Conservation (phyloP, 805 yeast genomes). For the Yarrowia sp. region DNA sequence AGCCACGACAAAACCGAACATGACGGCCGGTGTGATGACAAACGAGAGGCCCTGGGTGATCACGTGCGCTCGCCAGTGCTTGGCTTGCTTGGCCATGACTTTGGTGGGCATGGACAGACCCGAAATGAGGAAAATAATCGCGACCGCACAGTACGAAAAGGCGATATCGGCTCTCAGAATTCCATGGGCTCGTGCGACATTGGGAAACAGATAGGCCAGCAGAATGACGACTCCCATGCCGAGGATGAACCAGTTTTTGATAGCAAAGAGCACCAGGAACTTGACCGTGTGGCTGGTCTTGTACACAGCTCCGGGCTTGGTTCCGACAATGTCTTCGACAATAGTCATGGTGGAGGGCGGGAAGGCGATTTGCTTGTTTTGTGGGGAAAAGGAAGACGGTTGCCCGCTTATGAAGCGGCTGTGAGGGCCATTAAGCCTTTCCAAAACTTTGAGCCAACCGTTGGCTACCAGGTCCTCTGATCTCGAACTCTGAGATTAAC, state of each 20-base stretch:
- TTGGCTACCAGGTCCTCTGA: slow-evolving; percentile 2
- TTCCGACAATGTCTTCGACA: slow-evolving; percentile 10
- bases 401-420: slow-evolving; percentile 5
- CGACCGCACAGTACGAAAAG: slow-evolving; percentile 89
- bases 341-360: background rate
- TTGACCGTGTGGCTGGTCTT: slow-evolving; percentile 15
- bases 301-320: slow-evolving; percentile 13
- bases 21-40: slow-evolving; percentile 70
- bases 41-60: slow-evolving; percentile 73
- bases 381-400: slow-evolving; percentile 3
- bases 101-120: slow-evolving; percentile 79
- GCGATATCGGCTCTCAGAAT: slow-evolving; percentile 74
- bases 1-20: slow-evolving; percentile 75
- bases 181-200: slow-evolving; percentile 85
- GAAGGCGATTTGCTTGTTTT: background rate
- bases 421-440: background rate
- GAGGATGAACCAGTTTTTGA: slow-evolving; percentile 76
- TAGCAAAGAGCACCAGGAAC: slow-evolving; percentile 18
- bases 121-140: slow-evolving; percentile 79
- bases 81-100: slow-evolving; percentile 64
- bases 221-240: slow-evolving; percentile 75
- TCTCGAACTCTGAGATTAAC: slow-evolving; percentile 15
- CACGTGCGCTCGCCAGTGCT: slow-evolving; percentile 83
- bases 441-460: slow-evolving; percentile 16
- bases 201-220: slow-evolving; percentile 78